Evolutionary conservation across 371 early-diverging fungal species (phyloP).

Genomic region (Mucor piriformis): DNA sequence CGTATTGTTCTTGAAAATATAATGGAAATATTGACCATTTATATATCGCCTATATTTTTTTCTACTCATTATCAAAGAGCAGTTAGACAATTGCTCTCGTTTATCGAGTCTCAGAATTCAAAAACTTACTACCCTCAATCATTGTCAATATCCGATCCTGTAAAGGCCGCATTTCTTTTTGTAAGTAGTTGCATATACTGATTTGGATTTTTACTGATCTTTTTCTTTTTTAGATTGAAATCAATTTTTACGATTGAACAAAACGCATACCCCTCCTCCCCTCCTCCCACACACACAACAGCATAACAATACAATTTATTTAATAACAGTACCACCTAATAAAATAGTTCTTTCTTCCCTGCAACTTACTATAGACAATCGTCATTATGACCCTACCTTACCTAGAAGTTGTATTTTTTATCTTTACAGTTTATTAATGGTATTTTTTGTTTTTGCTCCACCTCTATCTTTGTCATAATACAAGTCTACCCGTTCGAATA

Average conservation of each 20-base stretch:
- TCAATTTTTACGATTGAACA: constrained; percentile 22
- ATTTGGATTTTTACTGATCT: not conserved
- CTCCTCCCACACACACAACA: not conserved
- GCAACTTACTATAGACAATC: no score
- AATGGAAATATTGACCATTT: constrained; percentile 49
- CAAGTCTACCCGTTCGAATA: no score
- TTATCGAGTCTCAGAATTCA: constrained; percentile 49
- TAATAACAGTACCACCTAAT: no score
- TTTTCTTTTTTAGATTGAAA: constrained; percentile 29
- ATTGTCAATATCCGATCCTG: constrained; percentile 45
- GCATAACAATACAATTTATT: no score
- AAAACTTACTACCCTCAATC: constrained; percentile 39
- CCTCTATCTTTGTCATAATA: no score
- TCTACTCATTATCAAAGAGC: constrained; percentile 50
- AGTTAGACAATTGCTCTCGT: constrained; percentile 34
- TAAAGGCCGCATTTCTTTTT: constrained; percentile 52
- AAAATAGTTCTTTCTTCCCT: no score
- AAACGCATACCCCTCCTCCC: not conserved
- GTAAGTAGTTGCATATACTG: constrained; percentile 31
- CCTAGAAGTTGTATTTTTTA: no score
- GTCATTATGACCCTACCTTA: no score
- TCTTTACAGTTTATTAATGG: no score
- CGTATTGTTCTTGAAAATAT: constrained; percentile 47
- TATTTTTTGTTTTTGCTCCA: no score
- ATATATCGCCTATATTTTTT: constrained; percentile 49